Percentiles rank a stretch among this genome's conserved stretches.
Evolutionary conservation across 345 rosid species (phyloP).

Genomic region (Hibiscus syriacus): DNA sequence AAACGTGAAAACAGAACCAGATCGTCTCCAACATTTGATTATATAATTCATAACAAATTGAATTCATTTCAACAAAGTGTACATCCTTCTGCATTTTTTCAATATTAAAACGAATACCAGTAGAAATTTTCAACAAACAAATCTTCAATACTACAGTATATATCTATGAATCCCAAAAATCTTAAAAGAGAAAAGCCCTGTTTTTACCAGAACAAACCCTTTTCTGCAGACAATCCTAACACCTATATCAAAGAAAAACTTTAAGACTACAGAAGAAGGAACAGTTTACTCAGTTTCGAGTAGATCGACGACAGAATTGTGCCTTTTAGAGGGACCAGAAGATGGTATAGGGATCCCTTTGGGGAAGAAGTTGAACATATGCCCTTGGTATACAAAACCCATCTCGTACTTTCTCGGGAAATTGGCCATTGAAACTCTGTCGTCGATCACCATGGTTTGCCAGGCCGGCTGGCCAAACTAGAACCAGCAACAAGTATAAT

Average conservation of each 20-base stretch:
- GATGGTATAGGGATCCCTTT: slow-evolving; percentile 69
- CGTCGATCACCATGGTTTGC: slow-evolving; percentile 8
- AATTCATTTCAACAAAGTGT: not conserved
- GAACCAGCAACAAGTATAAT: slow-evolving; percentile 28
- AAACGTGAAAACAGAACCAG: not conserved
- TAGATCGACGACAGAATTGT: slow-evolving; percentile 43
- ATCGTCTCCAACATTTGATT: too few relatives aligned
- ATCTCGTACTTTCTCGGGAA: slow-evolving; percentile 25
- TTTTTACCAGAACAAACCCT: not conserved
- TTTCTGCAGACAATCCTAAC: not conserved
- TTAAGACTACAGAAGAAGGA: too few relatives aligned
- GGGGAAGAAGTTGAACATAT: slow-evolving; percentile 63
- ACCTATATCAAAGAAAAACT: not conserved
- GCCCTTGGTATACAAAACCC: slow-evolving; percentile 31
- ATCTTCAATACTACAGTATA: slow-evolving; percentile 16
- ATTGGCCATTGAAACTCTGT: slow-evolving; percentile 2
- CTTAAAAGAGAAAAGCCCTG: not conserved
- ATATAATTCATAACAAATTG: not conserved
- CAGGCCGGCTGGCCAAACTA: slow-evolving; percentile 27
- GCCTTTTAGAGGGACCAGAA: slow-evolving; percentile 80
- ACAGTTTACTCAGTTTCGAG: slow-evolving; percentile 25
- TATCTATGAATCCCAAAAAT: not conserved
- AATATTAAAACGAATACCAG: slow-evolving; percentile 7
- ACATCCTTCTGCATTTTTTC: not conserved
- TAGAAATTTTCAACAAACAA: slow-evolving; percentile 9